Conservation (phyloP, 75 land plant species). For the Selaginella moellendorffii region DNA sequence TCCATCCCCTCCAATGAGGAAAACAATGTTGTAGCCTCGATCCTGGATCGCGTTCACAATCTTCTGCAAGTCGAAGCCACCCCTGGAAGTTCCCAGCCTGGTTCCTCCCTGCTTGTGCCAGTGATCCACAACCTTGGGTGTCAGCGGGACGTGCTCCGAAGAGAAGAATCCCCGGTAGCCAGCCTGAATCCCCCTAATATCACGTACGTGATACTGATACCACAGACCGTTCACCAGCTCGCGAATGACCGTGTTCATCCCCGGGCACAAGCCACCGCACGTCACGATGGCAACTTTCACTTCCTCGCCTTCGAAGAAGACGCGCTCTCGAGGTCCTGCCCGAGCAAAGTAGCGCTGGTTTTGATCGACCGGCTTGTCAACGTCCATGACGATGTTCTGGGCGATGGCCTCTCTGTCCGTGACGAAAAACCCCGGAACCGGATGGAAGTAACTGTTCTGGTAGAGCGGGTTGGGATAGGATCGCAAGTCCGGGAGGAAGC, state of each 20-base stretch:
- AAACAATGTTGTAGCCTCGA: neutral
- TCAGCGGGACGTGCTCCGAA: neutral
- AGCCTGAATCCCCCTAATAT: constrained; percentile 13
- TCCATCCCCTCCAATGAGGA: constrained; percentile 5
- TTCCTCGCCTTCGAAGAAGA: constrained; percentile 31
- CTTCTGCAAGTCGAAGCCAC: constrained; percentile 5
- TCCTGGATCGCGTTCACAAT: constrained; percentile 9
- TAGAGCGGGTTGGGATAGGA: neutral
- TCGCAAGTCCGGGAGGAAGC: neutral
- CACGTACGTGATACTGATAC: neutral
- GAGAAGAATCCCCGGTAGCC: constrained; percentile 83
- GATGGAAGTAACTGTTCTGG: constrained; percentile 33
- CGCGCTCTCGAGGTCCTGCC: constrained; percentile 51
- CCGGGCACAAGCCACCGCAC: constrained; percentile 89
- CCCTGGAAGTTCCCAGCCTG: neutral
- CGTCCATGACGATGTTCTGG: constrained; percentile 36
- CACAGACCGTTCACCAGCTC: constrained; percentile 55
- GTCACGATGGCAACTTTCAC: constrained; percentile 73
- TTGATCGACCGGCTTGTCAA: constrained; percentile 8
- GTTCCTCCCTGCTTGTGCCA: constrained; percentile 9
- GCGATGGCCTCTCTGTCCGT: constrained; percentile 36
- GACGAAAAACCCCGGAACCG: constrained; percentile 41
- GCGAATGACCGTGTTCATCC: constrained; percentile 76
- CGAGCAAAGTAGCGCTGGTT: constrained; percentile 35
- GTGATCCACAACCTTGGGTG: constrained; percentile 4